Conservation (phyloP, 169 alveolate species). For the Cryptosporidium muris region DNA sequence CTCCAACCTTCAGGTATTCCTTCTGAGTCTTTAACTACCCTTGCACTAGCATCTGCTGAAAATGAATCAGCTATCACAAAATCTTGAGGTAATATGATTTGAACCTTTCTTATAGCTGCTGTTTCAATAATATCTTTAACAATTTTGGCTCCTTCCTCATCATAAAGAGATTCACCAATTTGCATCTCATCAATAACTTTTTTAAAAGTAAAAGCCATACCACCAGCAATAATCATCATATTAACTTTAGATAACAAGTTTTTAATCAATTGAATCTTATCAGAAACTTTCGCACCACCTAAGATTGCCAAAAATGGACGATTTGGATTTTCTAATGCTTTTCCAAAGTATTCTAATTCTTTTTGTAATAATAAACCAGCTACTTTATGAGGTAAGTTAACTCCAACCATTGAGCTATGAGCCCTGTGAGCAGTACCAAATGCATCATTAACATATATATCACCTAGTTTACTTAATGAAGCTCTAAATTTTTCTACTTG, state of each 20-base stretch:
- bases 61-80: slow-evolving; percentile 91
- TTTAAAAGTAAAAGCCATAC: slow-evolving; percentile 98
- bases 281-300: slow-evolving; percentile 98
- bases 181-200: slow-evolving; percentile 86
- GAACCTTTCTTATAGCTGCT: slow-evolving; percentile 90
- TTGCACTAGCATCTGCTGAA: slow-evolving; percentile 87
- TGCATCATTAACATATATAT: slow-evolving; percentile 96
- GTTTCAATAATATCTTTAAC: slow-evolving; percentile 92
- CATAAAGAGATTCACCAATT: slow-evolving; percentile 94
- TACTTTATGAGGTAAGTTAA: slow-evolving; percentile 87
- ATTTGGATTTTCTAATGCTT: slow-evolving; percentile 92
- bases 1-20: slow-evolving; percentile 96
- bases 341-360: slow-evolving; percentile 95
- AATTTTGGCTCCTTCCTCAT: slow-evolving; percentile 94
- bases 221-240: slow-evolving; percentile 97
- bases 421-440: slow-evolving; percentile 99
- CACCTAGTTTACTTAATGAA: slow-evolving; percentile 91
- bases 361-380: slow-evolving; percentile 94
- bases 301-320: slow-evolving; percentile 95
- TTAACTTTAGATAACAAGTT: slow-evolving; percentile 92
- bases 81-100: slow-evolving; percentile 93
- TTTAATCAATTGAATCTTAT: slow-evolving; percentile 94
- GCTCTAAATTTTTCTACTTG: slow-evolving; percentile 88
- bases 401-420: slow-evolving; percentile 96
- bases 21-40: slow-evolving; percentile 81